Evolutionary conservation across 306 rosid species (phyloP), one percentile per base, ranked within the genome.

Genomic region (Gynostemma pentaphyllum): DNA sequence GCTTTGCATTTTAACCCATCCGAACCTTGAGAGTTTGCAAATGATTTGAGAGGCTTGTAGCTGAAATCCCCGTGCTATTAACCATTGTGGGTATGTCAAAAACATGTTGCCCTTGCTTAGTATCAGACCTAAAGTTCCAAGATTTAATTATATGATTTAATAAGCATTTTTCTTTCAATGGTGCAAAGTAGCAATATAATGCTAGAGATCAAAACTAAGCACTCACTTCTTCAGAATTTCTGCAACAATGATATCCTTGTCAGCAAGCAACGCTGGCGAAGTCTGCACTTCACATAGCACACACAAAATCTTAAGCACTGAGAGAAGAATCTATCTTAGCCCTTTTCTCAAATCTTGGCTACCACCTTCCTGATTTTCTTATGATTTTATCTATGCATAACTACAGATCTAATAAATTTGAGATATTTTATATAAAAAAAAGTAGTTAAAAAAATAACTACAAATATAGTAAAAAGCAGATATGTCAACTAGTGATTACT

Each of bases 41-140:
- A 65, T 81, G 95, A 75, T 68, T 81, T 59, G 85, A 79, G 54
- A 92, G 51, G 50, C 78, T 80, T 34, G 74, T 67, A 29, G 92
- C 71, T 48, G 92, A 74, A 76, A 88, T 68, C 74, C 94, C 84
- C 59, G 76, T 71, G 85, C 81, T 78, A 59, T 88, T 92, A 23
- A 79, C 96, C 78, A 84, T 83, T 24, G 88, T 62, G 44, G 92
- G 85, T 70, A 88, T 68, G 78, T 84, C 90, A 79, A 86, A 92
- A 66, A 74, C 71, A 75, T 82, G 77, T 67, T 79, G 89, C 69
- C 98, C 96, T 64, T 84, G 86, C 84, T 79, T 92, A 64, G 66
- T 80, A 64, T 92, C 98, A 77, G 88, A 88, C 71, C 98, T 92
- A 89, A 76, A 80, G 54, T 70, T 30, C 42, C 70, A 68, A 34